Conservation (phyloP, 2,329 filamentous ascomycete species). For the Aaosphaeria pasadenensis region DNA sequence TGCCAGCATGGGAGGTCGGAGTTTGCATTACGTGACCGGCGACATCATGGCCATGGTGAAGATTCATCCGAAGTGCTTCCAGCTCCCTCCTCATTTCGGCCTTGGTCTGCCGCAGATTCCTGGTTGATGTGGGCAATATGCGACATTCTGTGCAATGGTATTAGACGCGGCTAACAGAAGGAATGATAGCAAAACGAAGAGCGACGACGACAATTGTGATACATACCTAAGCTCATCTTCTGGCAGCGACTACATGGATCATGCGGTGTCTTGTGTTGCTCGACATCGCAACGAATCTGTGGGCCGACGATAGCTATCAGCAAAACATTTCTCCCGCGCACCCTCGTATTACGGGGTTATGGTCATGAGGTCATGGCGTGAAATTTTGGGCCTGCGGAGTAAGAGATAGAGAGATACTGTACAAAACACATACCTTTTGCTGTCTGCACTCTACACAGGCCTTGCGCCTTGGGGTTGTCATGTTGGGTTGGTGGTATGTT, state of each 20-base stretch:
- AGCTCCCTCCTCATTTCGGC: slow-evolving; percentile 37
- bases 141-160: slow-evolving; percentile 18
- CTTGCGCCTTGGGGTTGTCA: slow-evolving; percentile 34
- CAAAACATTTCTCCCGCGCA: not conserved
- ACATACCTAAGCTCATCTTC: slow-evolving; percentile 25
- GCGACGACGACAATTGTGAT: not conserved
- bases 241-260: slow-evolving; percentile 34
- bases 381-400: not conserved
- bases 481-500: slow-evolving; percentile 3
- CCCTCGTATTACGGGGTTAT: not conserved
- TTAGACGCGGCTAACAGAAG: too few species aligned
- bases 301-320: not conserved
- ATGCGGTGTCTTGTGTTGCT: slow-evolving; percentile 36
- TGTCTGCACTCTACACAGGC: slow-evolving; percentile 38
- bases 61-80: slow-evolving; percentile 34
- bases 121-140: slow-evolving; percentile 34
- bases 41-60: slow-evolving; percentile 22
- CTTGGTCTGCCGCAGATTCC: slow-evolving; percentile 36
- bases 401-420: not conserved
- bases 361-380: not conserved
- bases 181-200: too few species aligned
- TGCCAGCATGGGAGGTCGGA: slow-evolving; percentile 17
- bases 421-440: slow-evolving; percentile 27
- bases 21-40: slow-evolving; percentile 23
- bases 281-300: slow-evolving; percentile 38